A percentile compares a stretch with the other conserved stretches of the same genome.
phyloP scores from a whole-genome alignment of 1,284 basidiomycete species.

The Xanthoconium separans region DNA sequence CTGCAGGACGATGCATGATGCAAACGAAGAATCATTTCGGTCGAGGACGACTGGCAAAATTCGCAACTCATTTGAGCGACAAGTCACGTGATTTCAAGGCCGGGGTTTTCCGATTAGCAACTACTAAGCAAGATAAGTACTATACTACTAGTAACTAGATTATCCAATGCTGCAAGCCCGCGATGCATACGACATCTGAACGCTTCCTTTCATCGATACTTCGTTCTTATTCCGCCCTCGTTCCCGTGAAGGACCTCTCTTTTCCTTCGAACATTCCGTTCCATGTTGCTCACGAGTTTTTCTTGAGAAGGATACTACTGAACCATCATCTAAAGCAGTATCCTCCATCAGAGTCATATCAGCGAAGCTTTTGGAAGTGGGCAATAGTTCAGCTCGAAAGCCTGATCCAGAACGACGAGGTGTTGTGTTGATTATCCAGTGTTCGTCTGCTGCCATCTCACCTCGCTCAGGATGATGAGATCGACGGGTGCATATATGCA shows the following conservation, averaged over 20 bases:
- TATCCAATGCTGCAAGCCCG: not conserved
- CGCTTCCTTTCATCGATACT: constrained; percentile 41
- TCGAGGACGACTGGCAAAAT: constrained; percentile 15
- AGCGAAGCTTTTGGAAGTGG: constrained; percentile 71
- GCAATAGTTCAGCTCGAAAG: constrained; percentile 53
- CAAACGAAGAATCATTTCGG: constrained; percentile 26
- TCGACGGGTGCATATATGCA: constrained; percentile 63
- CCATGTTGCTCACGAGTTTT: constrained; percentile 46
- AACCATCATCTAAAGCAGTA: constrained; percentile 53
- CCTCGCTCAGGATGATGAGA: constrained; percentile 49
- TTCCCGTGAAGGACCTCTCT: constrained; percentile 40
- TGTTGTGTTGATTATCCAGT: constrained; percentile 22
- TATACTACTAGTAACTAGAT: not conserved
- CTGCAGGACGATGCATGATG: constrained; percentile 8
- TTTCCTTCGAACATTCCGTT: constrained; percentile 40
- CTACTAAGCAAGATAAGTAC: no score
- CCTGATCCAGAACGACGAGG: constrained; percentile 40
- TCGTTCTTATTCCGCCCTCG: constrained; percentile 54
- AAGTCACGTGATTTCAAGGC: constrained; percentile 30
- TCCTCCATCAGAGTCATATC: constrained; percentile 62
- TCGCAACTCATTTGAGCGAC: constrained; percentile 2
- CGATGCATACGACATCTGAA: constrained; percentile 7
- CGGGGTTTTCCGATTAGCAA: not conserved
- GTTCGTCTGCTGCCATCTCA: not conserved
- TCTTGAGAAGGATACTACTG: constrained; percentile 51